Evolutionary conservation across 2,329 filamentous ascomycete species (phyloP), one percentile per base, ranked within the genome.

Genomic region (Cladosporium velox): DNA sequence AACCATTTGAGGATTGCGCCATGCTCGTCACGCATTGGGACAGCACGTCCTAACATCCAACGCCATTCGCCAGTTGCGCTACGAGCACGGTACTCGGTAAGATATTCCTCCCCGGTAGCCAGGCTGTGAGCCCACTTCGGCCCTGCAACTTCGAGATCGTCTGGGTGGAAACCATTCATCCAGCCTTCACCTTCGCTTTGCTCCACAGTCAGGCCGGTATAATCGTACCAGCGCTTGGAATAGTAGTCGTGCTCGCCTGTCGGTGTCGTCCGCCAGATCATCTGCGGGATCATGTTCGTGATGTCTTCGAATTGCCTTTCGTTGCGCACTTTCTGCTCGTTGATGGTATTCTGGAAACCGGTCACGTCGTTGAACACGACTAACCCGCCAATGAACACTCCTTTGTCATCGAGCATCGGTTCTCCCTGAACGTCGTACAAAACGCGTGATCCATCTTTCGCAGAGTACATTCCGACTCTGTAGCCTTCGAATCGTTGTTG

Each of bases 1-100:
- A 91, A 92, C 91, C 91, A 93, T 73, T 91, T 92, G 66, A 91
- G 83, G 59, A 93, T 91, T 58, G 84, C 80, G 1, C 89, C 90
- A 0, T 86, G 86, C 54, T 88, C 84, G 67, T 91, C 87, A 47
- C 83, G 83, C 71, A 92, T 82, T 0, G 91, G 90, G 15, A 90
- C 76, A 1, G 90, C 91, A 52, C 90, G 84, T 12, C 88, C 90
- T 2, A 94, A 80, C 83, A 93, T 92, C 91, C 91, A 94, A 63
- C 90, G 84, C 86, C 88, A 93, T 65, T 89, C 84, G 0, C 91
- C 91, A 35, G 89, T 84, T 59, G 85, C 85, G 66, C 84, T 87
- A 60, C 80, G 84, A 67, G 88, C 91, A 47, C 91, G 85, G 70
- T 92, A 93, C 72, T 94, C 90, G 0, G 86, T 88, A 47, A 82